Conservation (phyloP, 352 stramenopile genomes). For the Globisporangium yorkense region DNA sequence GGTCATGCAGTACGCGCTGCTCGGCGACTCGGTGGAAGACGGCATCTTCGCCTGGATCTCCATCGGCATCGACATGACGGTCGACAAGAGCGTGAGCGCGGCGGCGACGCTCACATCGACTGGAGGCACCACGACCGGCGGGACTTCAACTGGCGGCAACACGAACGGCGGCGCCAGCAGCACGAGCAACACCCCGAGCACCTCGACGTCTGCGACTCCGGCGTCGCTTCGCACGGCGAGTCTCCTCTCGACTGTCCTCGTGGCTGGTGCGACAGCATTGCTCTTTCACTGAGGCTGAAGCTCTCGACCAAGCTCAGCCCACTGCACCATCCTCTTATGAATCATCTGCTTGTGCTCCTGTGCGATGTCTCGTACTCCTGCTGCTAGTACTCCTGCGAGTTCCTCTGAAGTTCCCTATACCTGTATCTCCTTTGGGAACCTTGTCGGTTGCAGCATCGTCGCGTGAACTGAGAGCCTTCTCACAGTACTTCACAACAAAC, state of each 20-base stretch:
- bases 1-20: constrained; percentile 13
- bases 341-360: too few species aligned
- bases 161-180: not conserved
- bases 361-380: too few species aligned
- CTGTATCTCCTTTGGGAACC: too few species aligned
- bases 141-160: not conserved
- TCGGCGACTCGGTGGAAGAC: constrained; percentile 15
- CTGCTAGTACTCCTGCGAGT: too few species aligned
- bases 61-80: constrained; percentile 13
- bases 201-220: not conserved
- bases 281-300: too few species aligned
- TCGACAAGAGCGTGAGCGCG: not conserved
- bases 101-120: constrained; percentile 9
- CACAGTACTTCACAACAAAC: too few species aligned
- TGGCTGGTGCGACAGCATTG: not conserved
- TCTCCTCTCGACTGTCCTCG: not conserved
- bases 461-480: too few species aligned
- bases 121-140: constrained; percentile 1
- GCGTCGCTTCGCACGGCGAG: not conserved
- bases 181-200: not conserved
- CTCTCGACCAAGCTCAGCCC: too few species aligned
- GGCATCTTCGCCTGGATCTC: constrained; percentile 22
- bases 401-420: too few species aligned
- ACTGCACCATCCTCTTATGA: too few species aligned
- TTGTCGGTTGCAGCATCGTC: too few species aligned